Evolutionary conservation across 768 basidiomycete species (phyloP).

Genomic region (Tubosaeta sp.): DNA sequence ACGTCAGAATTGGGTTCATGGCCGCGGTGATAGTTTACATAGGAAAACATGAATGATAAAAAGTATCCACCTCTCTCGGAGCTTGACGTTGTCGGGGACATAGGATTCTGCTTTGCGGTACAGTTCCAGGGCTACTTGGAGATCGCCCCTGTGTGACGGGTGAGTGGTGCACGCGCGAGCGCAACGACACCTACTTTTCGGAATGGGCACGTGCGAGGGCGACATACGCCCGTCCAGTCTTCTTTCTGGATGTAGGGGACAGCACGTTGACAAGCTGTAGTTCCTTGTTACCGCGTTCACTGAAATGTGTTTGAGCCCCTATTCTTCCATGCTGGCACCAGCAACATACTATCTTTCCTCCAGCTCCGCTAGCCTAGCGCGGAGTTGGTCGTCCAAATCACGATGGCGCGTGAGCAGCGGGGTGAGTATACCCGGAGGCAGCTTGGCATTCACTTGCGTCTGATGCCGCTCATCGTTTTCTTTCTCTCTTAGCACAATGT

Average conservation of each 20-base stretch:
- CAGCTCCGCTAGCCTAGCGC: constrained; percentile 58
- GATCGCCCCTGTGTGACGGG: constrained; percentile 55
- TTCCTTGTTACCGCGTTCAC: constrained; percentile 61
- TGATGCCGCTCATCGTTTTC: constrained; percentile 8
- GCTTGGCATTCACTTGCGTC: constrained; percentile 8
- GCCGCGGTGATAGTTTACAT: constrained; percentile 45
- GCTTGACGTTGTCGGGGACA: constrained; percentile 81
- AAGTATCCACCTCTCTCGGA: constrained; percentile 84
- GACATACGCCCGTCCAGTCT: constrained; percentile 80
- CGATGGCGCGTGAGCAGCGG: constrained; percentile 60
- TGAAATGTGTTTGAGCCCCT: constrained; percentile 26
- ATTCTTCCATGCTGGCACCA: background rate
- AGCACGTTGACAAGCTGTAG: constrained; percentile 56
- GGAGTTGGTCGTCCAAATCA: constrained; percentile 67
- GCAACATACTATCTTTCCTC: constrained; percentile 68
- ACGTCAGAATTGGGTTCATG: constrained; percentile 37
- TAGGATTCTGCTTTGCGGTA: constrained; percentile 80
- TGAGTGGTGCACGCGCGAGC: background rate
- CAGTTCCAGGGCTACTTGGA: constrained; percentile 74
- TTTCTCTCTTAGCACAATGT: constrained; percentile 15
- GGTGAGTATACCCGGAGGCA: constrained; percentile 45
- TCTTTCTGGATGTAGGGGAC: constrained; percentile 74
- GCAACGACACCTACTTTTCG: constrained; percentile 54
- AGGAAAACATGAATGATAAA: constrained; percentile 64
- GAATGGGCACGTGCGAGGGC: constrained; percentile 76